Conservation (phyloP, 106 monocot species). For the Apostasia shenzhenica region DNA sequence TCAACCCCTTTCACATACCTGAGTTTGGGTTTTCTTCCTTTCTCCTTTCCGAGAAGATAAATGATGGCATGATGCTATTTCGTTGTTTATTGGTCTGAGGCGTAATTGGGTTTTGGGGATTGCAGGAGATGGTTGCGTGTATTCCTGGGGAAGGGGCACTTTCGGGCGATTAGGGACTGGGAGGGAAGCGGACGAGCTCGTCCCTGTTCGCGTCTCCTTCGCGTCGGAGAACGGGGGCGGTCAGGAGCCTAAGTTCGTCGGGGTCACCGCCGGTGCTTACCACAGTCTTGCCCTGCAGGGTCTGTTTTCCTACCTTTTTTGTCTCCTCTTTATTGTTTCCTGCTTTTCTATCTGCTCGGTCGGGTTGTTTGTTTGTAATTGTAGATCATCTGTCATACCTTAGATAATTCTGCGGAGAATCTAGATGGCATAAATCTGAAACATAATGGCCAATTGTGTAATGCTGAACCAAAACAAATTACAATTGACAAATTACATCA, state of each 20-base stretch:
- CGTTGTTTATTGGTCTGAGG: not conserved
- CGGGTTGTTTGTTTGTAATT: not conserved
- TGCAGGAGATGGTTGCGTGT: conserved; percentile 65
- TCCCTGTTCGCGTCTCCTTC: conserved; percentile 30
- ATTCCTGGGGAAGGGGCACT: conserved; percentile 75
- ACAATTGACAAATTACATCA: too few species aligned
- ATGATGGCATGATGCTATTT: not conserved
- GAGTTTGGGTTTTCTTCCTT: not conserved
- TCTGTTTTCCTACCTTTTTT: conserved; percentile 8
- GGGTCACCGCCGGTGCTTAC: conserved; percentile 68
- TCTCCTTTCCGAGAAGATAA: not conserved
- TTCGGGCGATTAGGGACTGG: conserved; percentile 70
- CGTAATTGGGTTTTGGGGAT: not conserved
- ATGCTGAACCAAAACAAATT: too few species aligned
- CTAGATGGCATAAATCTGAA: too few species aligned
- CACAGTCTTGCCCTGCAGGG: conserved; percentile 78
- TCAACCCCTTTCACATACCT: not conserved
- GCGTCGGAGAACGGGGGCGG: not conserved
- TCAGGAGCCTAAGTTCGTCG: conserved; percentile 29
- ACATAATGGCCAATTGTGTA: too few species aligned
- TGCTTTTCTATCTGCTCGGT: not conserved
- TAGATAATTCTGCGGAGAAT: too few species aligned
- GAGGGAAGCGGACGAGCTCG: conserved; percentile 50
- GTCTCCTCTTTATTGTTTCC: not conserved
- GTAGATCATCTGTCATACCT: too few species aligned